Percentiles rank a stretch among this genome's conserved stretches.
These are phyloP conservation scores for Trichoderma cornu-damae DNA, from an alignment of 2,329 filamentous ascomycete species.

Conservation along the genomic window DNA sequence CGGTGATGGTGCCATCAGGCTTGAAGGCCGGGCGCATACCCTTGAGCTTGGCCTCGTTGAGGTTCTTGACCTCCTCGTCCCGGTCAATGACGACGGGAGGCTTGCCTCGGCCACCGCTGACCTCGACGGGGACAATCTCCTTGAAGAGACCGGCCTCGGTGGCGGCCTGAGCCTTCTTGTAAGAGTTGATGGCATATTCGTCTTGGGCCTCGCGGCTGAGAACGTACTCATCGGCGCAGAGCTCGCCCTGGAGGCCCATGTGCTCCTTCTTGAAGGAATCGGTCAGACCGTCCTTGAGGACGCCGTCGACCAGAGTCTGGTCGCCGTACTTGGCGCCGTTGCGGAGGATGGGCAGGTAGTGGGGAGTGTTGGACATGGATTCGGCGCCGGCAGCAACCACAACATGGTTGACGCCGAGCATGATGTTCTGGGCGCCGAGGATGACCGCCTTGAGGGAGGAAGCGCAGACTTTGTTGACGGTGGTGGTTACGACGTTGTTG, in stretches of 20 bases:
- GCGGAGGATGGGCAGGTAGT: slow-evolving; percentile 87
- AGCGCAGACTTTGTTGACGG: slow-evolving; percentile 98
- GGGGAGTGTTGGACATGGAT: slow-evolving; percentile 97
- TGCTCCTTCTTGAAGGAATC: slow-evolving; percentile 95
- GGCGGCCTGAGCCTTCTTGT: slow-evolving; percentile 87
- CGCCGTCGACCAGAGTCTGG: slow-evolving; percentile 80
- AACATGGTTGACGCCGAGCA: slow-evolving; percentile 88
- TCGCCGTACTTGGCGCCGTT: slow-evolving; percentile 91
- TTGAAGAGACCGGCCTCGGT: slow-evolving; percentile 76
- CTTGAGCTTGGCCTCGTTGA: slow-evolving; percentile 77
- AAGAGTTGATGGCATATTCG: slow-evolving; percentile 90
- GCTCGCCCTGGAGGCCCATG: slow-evolving; percentile 91
- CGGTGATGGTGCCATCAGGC: slow-evolving; percentile 83
- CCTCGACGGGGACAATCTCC: slow-evolving; percentile 87
- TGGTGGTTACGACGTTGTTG: slow-evolving; percentile 76
- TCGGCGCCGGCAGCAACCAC: slow-evolving; percentile 93
- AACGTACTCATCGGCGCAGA: slow-evolving; percentile 79
- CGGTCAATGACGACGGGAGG: slow-evolving; percentile 71
- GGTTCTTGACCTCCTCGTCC: slow-evolving; percentile 96
- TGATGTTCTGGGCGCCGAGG: slow-evolving; percentile 92
- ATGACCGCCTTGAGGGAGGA: slow-evolving; percentile 92
- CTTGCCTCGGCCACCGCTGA: slow-evolving; percentile 86
- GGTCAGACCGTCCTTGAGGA: slow-evolving; percentile 89
- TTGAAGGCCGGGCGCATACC: slow-evolving; percentile 80
- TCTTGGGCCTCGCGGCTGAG: slow-evolving; percentile 85